Percentiles rank a stretch among this genome's conserved stretches.
These are phyloP conservation scores for Dioszegia hungarica DNA, from an alignment of 768 basidiomycete genomes.

Conservation along the genomic window DNA sequence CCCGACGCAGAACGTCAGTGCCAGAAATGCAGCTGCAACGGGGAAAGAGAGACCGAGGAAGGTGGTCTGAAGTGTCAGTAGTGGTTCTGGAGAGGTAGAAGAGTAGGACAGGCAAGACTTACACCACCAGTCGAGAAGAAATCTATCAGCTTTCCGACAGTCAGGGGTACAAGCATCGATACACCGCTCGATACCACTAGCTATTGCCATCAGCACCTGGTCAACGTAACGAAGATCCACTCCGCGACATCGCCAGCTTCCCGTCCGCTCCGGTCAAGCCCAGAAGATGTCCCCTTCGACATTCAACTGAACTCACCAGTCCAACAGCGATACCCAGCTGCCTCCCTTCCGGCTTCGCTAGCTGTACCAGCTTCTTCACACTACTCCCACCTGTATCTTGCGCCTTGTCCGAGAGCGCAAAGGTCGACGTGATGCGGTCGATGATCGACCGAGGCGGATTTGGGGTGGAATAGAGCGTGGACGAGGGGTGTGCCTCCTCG, in stretches of 20 bases:
- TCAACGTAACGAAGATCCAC: too few relatives aligned
- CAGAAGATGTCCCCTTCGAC: too few relatives aligned
- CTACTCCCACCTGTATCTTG: slow-evolving; percentile 21
- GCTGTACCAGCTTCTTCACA: slow-evolving; percentile 55
- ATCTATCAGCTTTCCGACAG: slow-evolving; percentile 89
- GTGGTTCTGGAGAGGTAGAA: slow-evolving; percentile 49
- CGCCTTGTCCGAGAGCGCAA: background rate
- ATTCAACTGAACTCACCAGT: slow-evolving; percentile 44
- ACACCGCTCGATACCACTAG: slow-evolving; percentile 83
- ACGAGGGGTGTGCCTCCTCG: background rate
- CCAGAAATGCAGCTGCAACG: slow-evolving; percentile 69
- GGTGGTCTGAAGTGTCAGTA: slow-evolving; percentile 52
- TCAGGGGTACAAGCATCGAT: slow-evolving; percentile 86
- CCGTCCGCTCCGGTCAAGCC: too few relatives aligned
- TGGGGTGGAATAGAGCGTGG: background rate
- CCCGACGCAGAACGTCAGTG: slow-evolving; percentile 76
- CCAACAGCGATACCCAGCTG: slow-evolving; percentile 71
- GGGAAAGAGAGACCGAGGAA: slow-evolving; percentile 74
- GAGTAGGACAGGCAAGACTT: slow-evolving; percentile 44
- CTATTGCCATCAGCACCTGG: slow-evolving; percentile 45
- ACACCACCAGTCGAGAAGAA: slow-evolving; percentile 76
- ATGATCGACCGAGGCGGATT: slow-evolving; percentile 5
- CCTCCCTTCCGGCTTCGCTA: slow-evolving; percentile 77
- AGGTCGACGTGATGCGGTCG: background rate
- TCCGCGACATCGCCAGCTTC: too few relatives aligned